Evolutionary conservation across 257 asterid genomes (phyloP).

Genomic region (Orobanche coerulescens): DNA sequence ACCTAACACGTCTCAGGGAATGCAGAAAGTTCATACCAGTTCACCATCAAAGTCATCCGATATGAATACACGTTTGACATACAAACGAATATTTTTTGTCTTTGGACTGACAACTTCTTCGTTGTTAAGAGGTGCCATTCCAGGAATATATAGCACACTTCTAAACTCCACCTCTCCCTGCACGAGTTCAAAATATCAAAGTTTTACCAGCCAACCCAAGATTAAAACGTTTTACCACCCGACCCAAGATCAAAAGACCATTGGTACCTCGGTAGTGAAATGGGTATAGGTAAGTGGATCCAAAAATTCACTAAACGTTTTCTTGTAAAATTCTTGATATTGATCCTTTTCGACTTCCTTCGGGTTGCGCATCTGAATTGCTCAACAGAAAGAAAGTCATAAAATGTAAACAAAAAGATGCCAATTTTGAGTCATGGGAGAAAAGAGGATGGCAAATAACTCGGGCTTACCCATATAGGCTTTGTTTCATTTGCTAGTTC

Average conservation of each 20-base stretch:
- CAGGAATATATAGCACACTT: slow-evolving; percentile 90
- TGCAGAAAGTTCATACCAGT: slow-evolving; percentile 48
- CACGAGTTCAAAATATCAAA: no score
- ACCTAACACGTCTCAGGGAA: slow-evolving; percentile 5
- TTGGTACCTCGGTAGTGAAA: slow-evolving; percentile 87
- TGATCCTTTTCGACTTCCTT: slow-evolving; percentile 93
- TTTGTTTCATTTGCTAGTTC: slow-evolving; percentile 90
- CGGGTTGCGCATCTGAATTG: slow-evolving; percentile 76
- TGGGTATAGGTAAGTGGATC: slow-evolving; percentile 84
- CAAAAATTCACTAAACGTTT: slow-evolving; percentile 85
- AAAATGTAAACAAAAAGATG: background rate
- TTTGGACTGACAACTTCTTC: slow-evolving; percentile 93
- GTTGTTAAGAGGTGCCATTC: slow-evolving; percentile 96
- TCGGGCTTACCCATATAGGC: slow-evolving; percentile 83
- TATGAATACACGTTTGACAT: slow-evolving; percentile 93
- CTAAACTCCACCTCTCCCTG: slow-evolving; percentile 99
- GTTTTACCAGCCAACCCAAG: slow-evolving; percentile 11
- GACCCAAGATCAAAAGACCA: background rate
- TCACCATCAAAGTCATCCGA: slow-evolving; percentile 99
- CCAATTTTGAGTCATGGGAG: background rate
- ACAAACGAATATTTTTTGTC: slow-evolving; percentile 84
- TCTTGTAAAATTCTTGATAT: slow-evolving; percentile 88
- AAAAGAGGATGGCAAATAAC: background rate
- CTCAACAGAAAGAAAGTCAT: background rate
- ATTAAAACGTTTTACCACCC: background rate